Evolutionary conservation across 495 filamentous ascomycete species (phyloP).

Genomic region (Neurospora sp.): DNA sequence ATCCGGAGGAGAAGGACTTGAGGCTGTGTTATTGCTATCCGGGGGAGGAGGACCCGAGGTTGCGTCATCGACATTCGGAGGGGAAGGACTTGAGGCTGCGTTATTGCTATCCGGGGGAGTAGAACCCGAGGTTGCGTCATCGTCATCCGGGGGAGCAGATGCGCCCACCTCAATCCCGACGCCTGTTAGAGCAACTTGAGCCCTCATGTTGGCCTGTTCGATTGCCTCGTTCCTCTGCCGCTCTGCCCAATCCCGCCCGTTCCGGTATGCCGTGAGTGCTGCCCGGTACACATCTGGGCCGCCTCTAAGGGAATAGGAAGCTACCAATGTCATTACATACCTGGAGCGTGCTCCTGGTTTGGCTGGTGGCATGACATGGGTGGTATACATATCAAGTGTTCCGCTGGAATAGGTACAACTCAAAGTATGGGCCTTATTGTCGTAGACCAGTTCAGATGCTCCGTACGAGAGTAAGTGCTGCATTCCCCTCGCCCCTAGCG

Average conservation of each 20-base stretch:
- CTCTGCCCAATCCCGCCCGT: background rate
- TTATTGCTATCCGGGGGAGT: background rate
- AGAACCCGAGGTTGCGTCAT: background rate
- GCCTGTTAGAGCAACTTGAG: background rate
- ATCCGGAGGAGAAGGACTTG: too few relatives aligned
- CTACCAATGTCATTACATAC: background rate
- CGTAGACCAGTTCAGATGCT: background rate
- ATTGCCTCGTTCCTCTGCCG: background rate
- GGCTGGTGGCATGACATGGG: background rate
- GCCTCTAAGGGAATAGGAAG: background rate
- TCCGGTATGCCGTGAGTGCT: background rate
- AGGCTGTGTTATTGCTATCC: background rate
- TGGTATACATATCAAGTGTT: background rate
- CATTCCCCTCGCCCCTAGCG: background rate
- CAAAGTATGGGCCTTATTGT: background rate
- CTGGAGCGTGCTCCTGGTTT: background rate
- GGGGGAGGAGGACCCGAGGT: background rate
- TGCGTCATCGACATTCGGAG: background rate
- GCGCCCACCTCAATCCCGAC: background rate
- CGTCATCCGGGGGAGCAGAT: background rate
- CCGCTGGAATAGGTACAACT: background rate
- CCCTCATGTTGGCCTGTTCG: background rate
- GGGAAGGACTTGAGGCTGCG: too few relatives aligned
- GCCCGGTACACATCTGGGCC: background rate
- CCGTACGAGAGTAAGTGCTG: background rate